These are phyloP conservation scores for Taphrina confusa DNA, from an alignment of 1,139 yeast genomes.

Conservation along the genomic window DNA sequence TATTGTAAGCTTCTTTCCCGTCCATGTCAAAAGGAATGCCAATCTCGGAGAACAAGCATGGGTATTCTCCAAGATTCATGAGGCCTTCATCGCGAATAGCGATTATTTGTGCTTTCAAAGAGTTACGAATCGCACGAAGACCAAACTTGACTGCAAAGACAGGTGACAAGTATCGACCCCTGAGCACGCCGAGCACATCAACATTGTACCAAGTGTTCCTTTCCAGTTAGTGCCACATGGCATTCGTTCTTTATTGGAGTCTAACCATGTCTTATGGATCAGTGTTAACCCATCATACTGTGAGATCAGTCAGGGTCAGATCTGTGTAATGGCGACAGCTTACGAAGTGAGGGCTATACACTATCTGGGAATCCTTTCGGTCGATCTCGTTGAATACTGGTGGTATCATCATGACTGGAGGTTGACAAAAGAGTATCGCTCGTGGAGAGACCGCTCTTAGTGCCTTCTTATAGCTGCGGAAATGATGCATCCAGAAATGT, in stretches of 20 bases:
- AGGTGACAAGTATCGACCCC: constrained; percentile 74
- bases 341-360: constrained; percentile 75
- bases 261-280: constrained; percentile 79
- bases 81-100: constrained; percentile 65
- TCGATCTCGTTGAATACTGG: constrained; percentile 62
- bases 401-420: constrained; percentile 80
- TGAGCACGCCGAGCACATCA: constrained; percentile 85
- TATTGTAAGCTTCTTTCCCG: constrained; percentile 63
- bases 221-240: neutral
- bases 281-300: constrained; percentile 85
- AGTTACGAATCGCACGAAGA: constrained; percentile 58
- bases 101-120: constrained; percentile 64
- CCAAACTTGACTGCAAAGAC: constrained; percentile 78
- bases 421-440: constrained; percentile 67
- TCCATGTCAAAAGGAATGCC: constrained; percentile 98
- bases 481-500: constrained; percentile 59
- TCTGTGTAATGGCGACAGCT: neutral
- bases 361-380: constrained; percentile 61
- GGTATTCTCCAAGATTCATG: constrained; percentile 46
- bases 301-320: neutral
- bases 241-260: too few relatives aligned
- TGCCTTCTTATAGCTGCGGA: constrained; percentile 51
- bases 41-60: constrained; percentile 80
- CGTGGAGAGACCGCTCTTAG: constrained; percentile 53
- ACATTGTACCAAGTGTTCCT: constrained; percentile 56